Base-by-base conservation (phyloP, 208 protist species). In the Tritrichomonas foetus region DNA sequence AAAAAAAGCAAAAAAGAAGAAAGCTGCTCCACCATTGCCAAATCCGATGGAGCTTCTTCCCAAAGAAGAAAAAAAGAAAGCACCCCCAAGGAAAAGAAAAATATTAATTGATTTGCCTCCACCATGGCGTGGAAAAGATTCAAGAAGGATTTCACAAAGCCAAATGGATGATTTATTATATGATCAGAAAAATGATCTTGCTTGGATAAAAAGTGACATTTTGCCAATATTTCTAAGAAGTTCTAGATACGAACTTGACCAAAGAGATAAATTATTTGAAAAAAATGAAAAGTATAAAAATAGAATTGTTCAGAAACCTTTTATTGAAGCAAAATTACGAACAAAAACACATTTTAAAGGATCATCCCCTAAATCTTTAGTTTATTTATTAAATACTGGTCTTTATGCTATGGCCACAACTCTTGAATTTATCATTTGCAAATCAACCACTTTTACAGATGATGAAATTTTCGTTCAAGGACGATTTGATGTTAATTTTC, bases 91-190 rank as follows among this genome's bases (percentile, higher is more conserved):
- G 36, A 82, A 82, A 82, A 33, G 74, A 82, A 82, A 82, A 50
- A 82, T 39, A 50, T 49, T 82, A n/a, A 82, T 82, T 20, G 74
- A 82, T 82, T 82, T 82, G 41, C 74, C 74, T 50, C 74, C 74
- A 47, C 74, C 74, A 47, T 82, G 74, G 74, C 74, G 50, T 39
- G 74, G 41, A 16, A 82, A 82, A 82, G 74, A 82, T 82, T 41
- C 74, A 82, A 82, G 74, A 50, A 82, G 74, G 22, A 8, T 82
- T 36, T 30, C 74, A 8, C 39, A 47, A 3, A 82, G 27, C 33
- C 27, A 33, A 2, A 8, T 20, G 50, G 74, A 82, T 50, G 74
- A 82, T 50, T 41, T 82, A n/a, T 50, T 82, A 50, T 82, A 82
- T 82, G 74, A 47, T 8, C 74, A 82, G 50, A 82, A 82, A 82